Percentiles rank a stretch among this genome's conserved stretches.
Conservation (phyloP, 2,329 filamentous ascomycete genomes). For the Chlorencoelia australis region DNA sequence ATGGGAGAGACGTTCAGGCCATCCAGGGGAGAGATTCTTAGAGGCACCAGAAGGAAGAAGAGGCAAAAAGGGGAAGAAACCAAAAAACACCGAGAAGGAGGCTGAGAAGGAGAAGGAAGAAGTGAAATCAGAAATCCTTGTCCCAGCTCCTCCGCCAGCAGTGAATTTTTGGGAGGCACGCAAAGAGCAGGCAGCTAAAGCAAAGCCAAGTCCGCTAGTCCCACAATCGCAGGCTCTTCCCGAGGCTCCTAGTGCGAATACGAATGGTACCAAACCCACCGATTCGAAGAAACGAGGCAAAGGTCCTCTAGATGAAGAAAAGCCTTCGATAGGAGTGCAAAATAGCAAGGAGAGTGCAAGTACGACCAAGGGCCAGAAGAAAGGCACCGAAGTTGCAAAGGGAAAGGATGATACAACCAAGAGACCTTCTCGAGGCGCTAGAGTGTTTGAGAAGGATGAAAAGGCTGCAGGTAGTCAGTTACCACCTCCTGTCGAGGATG, state of each 20-base stretch:
- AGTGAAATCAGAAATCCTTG: constrained; percentile 48
- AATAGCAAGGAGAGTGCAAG: constrained; percentile 28
- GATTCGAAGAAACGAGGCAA: constrained; percentile 34
- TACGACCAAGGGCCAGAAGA: constrained; percentile 30
- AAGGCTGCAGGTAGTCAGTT: constrained; percentile 27
- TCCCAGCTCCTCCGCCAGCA: constrained; percentile 69
- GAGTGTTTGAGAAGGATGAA: constrained; percentile 24
- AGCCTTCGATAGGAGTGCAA: constrained; percentile 20
- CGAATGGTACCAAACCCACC: constrained; percentile 22
- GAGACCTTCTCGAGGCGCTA: constrained; percentile 23
- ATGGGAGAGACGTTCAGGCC: constrained; percentile 57
- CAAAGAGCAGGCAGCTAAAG: constrained; percentile 47
- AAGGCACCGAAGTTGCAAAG: constrained; percentile 28
- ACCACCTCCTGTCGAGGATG: constrained; percentile 63
- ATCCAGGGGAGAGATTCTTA: constrained; percentile 50
- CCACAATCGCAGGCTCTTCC: constrained; percentile 8
- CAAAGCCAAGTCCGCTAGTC: constrained; percentile 26
- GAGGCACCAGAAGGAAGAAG: constrained; percentile 22
- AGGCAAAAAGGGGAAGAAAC: constrained; percentile 25
- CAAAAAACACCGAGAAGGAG: constrained; percentile 29
- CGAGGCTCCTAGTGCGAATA: constrained; percentile 17
- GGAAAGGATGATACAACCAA: constrained; percentile 24
- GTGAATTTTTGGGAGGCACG: constrained; percentile 87
- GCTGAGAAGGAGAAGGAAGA: constrained; percentile 49
- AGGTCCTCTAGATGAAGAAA: constrained; percentile 29